phyloP scores from a whole-genome alignment of 345 rosid species.

The Salix purpurea region DNA sequence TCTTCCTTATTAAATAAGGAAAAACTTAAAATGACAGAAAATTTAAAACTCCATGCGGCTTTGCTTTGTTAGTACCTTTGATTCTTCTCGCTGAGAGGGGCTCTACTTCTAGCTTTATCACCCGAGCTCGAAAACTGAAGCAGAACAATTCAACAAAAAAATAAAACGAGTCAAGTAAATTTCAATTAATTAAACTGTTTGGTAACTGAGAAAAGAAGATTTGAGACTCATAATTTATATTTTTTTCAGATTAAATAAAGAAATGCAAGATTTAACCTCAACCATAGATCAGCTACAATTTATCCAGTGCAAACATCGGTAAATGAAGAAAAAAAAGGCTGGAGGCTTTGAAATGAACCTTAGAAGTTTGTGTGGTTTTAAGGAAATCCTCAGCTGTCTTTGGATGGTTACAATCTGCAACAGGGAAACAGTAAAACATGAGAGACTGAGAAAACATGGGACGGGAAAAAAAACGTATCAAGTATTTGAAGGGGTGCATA shows the following conservation, averaged over 20 bases:
- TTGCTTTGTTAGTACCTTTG: conserved; percentile 33
- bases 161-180: background rate
- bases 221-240: background rate
- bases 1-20: background rate
- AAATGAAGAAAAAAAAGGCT: conserved; percentile 1
- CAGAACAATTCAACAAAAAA: background rate
- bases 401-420: conserved; percentile 80
- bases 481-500: conserved; percentile 7
- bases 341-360: conserved; percentile 26
- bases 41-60: background rate
- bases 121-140: conserved; percentile 34
- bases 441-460: background rate
- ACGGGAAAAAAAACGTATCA: background rate
- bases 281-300: background rate
- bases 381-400: conserved; percentile 70
- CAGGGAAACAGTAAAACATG: background rate
- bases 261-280: background rate
- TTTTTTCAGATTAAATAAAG: background rate
- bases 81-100: conserved; percentile 35
- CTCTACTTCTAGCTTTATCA: conserved; percentile 15
- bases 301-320: background rate
- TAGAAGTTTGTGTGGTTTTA: conserved; percentile 42
- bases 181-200: background rate
- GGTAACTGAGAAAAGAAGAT: background rate
- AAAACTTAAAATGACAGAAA: background rate